Evolutionary conservation across 129 eudicot species (phyloP), one percentile per base, ranked within the genome.

Genomic region (Flaveria robusta): DNA sequence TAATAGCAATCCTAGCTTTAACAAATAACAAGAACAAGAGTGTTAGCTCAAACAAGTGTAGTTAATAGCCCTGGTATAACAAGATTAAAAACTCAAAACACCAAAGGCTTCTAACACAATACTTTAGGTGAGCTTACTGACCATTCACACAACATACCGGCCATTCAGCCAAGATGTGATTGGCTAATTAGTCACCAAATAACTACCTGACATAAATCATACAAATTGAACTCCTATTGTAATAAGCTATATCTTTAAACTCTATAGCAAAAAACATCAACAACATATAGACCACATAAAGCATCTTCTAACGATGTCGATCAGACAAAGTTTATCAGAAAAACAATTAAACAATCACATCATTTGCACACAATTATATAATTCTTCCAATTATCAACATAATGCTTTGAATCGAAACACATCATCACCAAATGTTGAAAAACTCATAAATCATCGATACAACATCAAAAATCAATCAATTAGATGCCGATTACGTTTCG

Each of bases 71-170:
- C 18, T 42, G 75, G 69, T 58, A 68, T 56, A 26, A 77, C 23
- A 20, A 54, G 59, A 77, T 18, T 42, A 56, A 56, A 56, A 56
- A 43, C 49, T 56, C 10, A 2, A 5, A 20, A 77, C 34, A 69
- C 70, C 71, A 42, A 68, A 11, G 76, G 70, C 63, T 55, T 77
- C 75, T 69, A 68, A 77, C 75, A 41, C 49, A 13, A 24, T 43
- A 27, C 56, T 77, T 27, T 69, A 54, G 70, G 81, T 69, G 76
- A 60, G 22, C 77, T 78, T 60, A 77, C 75, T 77, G 70, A 70
- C 82, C 77, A 70, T 78, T 78, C 82, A 78, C 82, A 78, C 71
- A 69, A 60, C 71, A 78, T 45, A 7, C 15, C 13, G 1, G 76
- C 71, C 27, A n/a, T 58, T 70, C 50, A 59, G 71, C 76, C 50